These are phyloP conservation scores for Pelargonium australe DNA, from an alignment of 441 rosid species.

Conservation along the genomic window DNA sequence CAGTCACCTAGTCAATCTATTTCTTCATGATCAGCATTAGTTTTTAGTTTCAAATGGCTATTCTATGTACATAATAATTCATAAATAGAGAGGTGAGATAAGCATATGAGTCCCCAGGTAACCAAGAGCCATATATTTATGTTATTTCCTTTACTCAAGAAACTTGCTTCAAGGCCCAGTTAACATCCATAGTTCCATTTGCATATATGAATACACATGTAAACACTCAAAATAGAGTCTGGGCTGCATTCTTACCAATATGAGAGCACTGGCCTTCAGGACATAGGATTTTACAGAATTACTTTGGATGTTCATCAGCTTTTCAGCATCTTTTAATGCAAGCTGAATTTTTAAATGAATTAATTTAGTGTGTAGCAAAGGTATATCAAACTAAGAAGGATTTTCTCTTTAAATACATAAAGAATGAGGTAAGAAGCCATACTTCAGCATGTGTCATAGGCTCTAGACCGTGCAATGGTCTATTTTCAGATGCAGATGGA, in stretches of 20 bases:
- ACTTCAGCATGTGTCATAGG: slow-evolving; percentile 90
- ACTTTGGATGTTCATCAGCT: slow-evolving; percentile 45
- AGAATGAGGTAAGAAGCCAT: slow-evolving; percentile 25
- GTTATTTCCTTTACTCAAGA: not conserved
- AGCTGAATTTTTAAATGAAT: slow-evolving; percentile 46
- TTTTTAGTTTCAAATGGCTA: not conserved
- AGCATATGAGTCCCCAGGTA: not conserved
- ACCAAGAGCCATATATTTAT: not conserved
- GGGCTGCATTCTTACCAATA: slow-evolving; percentile 46
- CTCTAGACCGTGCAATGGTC: slow-evolving; percentile 78
- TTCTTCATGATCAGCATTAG: not conserved
- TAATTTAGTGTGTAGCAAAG: slow-evolving; percentile 15
- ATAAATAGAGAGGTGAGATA: too few species aligned
- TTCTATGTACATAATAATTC: too few species aligned
- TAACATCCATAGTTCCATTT: not conserved
- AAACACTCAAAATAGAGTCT: slow-evolving; percentile 6
- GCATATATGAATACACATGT: not conserved
- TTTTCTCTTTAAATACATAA: not conserved
- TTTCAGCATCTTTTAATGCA: slow-evolving; percentile 91
- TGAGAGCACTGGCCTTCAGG: slow-evolving; percentile 62
- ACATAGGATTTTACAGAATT: slow-evolving; percentile 51
- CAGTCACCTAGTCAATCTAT: not conserved
- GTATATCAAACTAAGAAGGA: slow-evolving; percentile 6
- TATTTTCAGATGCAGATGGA: slow-evolving; percentile 64
- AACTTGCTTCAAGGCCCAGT: not conserved